phyloP scores from a whole-genome alignment of 2,329 filamentous ascomycete genomes.

The Diaporthe nobilis region DNA sequence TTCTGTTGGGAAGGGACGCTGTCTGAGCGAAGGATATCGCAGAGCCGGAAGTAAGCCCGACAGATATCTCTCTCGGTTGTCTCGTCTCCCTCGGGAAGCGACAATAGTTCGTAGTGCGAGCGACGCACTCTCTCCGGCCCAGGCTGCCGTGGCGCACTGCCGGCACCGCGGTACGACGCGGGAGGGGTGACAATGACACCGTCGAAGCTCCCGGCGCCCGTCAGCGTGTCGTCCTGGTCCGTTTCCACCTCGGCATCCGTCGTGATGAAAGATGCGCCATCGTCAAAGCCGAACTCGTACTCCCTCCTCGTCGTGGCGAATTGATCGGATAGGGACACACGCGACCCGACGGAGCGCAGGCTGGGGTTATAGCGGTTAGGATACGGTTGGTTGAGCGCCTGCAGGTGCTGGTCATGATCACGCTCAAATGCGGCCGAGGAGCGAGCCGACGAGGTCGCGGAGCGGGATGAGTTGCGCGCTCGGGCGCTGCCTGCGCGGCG shows the following conservation, averaged over 20 bases:
- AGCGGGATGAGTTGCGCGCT: slow-evolving; percentile 31
- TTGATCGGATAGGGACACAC: slow-evolving; percentile 63
- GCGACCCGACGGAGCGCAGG: slow-evolving; percentile 56
- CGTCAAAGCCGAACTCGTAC: slow-evolving; percentile 63
- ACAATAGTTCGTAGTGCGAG: slow-evolving; percentile 59
- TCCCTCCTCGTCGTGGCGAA: slow-evolving; percentile 63
- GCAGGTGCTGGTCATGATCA: slow-evolving; percentile 20
- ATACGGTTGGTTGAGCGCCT: not conserved
- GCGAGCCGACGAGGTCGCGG: slow-evolving; percentile 34
- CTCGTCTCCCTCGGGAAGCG: slow-evolving; percentile 55
- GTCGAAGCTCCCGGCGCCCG: slow-evolving; percentile 38
- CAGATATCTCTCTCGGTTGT: slow-evolving; percentile 49
- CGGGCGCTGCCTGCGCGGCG: slow-evolving; percentile 13
- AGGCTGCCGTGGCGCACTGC: not conserved
- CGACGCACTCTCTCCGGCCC: slow-evolving; percentile 3
- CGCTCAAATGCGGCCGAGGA: slow-evolving; percentile 35
- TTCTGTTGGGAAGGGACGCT: slow-evolving; percentile 57
- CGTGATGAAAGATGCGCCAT: slow-evolving; percentile 60
- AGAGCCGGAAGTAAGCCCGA: slow-evolving; percentile 60
- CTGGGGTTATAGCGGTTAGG: slow-evolving; percentile 23
- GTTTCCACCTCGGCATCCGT: slow-evolving; percentile 7
- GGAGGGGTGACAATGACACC: slow-evolving; percentile 39
- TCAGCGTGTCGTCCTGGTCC: slow-evolving; percentile 43
- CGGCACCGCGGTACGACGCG: not conserved
- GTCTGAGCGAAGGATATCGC: slow-evolving; percentile 60